phyloP scores from a whole-genome alignment of 2,329 filamentous ascomycete species.

The Colletotrichum salicis region DNA sequence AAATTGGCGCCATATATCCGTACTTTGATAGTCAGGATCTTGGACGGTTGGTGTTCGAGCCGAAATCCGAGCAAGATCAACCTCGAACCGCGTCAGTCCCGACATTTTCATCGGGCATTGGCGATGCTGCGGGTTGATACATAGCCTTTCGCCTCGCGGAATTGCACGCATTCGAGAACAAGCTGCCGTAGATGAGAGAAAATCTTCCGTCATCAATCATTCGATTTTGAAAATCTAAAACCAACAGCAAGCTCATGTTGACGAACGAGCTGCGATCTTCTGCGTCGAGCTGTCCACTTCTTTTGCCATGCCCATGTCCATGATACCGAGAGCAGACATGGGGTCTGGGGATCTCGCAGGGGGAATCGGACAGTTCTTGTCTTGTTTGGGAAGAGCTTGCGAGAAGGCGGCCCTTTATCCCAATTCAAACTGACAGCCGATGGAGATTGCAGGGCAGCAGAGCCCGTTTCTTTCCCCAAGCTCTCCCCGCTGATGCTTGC shows the following conservation, averaged over 20 bases:
- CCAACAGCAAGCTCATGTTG: background rate
- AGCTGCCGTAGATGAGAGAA: conserved; percentile 1
- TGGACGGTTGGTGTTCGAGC: background rate
- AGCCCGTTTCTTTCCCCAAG: conserved; percentile 15
- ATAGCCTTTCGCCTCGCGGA: background rate
- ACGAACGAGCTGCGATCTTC: background rate
- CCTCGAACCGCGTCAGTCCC: background rate
- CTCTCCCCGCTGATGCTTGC: conserved; percentile 16
- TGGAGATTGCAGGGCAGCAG: conserved; percentile 16
- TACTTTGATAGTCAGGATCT: background rate
- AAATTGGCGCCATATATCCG: background rate
- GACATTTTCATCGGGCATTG: background rate
- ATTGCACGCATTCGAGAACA: background rate
- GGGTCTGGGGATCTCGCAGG: conserved; percentile 28
- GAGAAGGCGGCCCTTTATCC: conserved; percentile 31
- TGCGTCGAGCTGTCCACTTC: conserved; percentile 18
- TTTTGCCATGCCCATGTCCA: conserved; percentile 1
- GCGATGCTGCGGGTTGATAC: background rate
- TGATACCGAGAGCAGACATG: conserved; percentile 26
- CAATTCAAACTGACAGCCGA: conserved; percentile 25
- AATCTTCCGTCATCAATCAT: conserved; percentile 2
- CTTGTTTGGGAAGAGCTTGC: conserved; percentile 37
- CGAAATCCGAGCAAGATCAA: background rate
- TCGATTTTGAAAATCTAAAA: conserved; percentile 10
- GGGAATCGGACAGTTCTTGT: conserved; percentile 24